Conservation (phyloP, 139 green algal genomes). For the Chlamydomonas eustigma region DNA sequence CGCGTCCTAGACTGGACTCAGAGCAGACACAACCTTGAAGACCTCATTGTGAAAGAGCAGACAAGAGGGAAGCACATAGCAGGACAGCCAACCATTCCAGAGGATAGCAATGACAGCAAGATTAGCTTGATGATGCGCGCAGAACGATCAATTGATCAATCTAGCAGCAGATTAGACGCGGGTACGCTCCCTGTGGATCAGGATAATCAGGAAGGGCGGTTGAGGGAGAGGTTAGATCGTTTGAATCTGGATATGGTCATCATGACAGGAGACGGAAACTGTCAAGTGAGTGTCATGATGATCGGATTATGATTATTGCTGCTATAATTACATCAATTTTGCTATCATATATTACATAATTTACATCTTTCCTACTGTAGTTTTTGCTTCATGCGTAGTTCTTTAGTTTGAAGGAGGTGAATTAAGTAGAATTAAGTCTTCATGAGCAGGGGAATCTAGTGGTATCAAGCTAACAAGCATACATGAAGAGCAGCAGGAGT, state of each 20-base stretch:
- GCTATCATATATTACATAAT: too few species aligned
- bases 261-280: conserved; percentile 60
- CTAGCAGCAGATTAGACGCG: not conserved
- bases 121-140: not conserved
- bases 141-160: not conserved
- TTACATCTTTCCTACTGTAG: too few species aligned
- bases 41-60: conserved; percentile 13
- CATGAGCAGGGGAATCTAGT: too few species aligned
- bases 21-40: conserved; percentile 25
- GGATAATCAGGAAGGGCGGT: conserved; percentile 19
- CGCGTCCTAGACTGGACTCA: conserved; percentile 11
- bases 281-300: conserved; percentile 36
- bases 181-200: not conserved
- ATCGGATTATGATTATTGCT: too few species aligned
- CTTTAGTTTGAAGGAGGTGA: too few species aligned
- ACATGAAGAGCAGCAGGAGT: too few species aligned
- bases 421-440: too few species aligned
- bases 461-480: too few species aligned
- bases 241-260: conserved; percentile 58
- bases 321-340: too few species aligned
- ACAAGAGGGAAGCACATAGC: not conserved
- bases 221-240: conserved; percentile 44
- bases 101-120: not conserved
- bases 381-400: too few species aligned
- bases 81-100: not conserved